Conservation (phyloP, 805 yeast species). For the Starmerella tilneyi region DNA sequence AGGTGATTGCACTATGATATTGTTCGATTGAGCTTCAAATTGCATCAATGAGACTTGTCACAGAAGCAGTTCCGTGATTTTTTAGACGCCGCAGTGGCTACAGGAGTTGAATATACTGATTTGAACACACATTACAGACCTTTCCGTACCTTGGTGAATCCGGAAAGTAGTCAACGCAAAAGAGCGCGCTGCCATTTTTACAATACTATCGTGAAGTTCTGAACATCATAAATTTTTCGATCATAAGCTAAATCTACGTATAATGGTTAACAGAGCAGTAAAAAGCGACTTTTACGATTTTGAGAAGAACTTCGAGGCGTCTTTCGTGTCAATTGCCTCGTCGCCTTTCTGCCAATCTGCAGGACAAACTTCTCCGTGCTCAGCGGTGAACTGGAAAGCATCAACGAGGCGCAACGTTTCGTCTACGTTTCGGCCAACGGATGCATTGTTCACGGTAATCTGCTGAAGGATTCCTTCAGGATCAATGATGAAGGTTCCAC, state of each 20-base stretch:
- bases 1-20: too few relatives aligned
- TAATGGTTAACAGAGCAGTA: too few relatives aligned
- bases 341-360: conserved; percentile 98
- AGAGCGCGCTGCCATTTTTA: too few relatives aligned
- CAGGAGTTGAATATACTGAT: too few relatives aligned
- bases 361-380: conserved; percentile 99
- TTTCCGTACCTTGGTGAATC: too few relatives aligned
- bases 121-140: too few relatives aligned
- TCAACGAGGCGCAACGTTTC: conserved; percentile 95
- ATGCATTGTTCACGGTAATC: conserved; percentile 94
- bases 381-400: conserved; percentile 98
- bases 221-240: not conserved
- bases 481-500: conserved; percentile 97
- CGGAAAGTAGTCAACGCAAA: too few relatives aligned
- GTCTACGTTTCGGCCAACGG: conserved; percentile 98
- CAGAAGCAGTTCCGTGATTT: too few relatives aligned
- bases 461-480: conserved; percentile 93
- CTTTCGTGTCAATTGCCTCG: conserved; percentile 59
- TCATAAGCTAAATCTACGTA: too few relatives aligned
- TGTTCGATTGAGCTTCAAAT: too few relatives aligned
- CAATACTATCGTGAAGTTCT: not conserved
- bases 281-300: conserved; percentile 13
- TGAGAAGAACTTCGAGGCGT: conserved; percentile 25
- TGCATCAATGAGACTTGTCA: too few relatives aligned
- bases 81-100: too few relatives aligned